Evolutionary conservation across 352 stramenopile species (phyloP).

Genomic region (Pythium guiyangense): DNA sequence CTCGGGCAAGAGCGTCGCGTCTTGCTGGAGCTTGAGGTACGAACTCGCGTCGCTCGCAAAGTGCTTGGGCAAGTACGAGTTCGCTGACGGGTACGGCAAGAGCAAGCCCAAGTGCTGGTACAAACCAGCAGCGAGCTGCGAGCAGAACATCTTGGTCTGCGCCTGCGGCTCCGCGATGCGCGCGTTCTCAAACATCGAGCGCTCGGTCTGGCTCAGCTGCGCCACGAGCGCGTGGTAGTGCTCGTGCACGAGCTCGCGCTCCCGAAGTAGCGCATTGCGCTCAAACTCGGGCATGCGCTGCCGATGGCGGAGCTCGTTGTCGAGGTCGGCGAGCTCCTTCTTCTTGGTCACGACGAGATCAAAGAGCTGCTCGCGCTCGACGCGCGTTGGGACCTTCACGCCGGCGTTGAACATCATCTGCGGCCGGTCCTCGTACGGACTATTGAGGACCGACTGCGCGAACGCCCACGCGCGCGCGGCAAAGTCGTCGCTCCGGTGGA

Average conservation of each 20-base stretch:
- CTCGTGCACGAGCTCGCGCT: conserved; percentile 38
- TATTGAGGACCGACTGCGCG: conserved; percentile 49
- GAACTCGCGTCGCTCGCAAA: conserved; percentile 52
- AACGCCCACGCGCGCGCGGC: conserved; percentile 54
- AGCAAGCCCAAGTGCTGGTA: conserved; percentile 80
- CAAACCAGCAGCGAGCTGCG: conserved; percentile 67
- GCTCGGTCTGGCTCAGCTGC: conserved; percentile 54
- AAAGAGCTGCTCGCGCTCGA: conserved; percentile 74
- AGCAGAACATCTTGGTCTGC: conserved; percentile 76
- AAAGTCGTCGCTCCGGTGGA: conserved; percentile 56
- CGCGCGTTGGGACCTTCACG: conserved; percentile 57
- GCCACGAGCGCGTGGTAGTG: conserved; percentile 55
- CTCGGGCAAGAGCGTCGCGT: conserved; percentile 62
- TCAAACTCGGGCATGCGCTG: conserved; percentile 75
- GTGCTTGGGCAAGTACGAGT: conserved; percentile 87
- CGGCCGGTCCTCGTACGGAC: conserved; percentile 75
- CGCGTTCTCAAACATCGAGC: conserved; percentile 83
- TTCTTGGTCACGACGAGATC: conserved; percentile 58
- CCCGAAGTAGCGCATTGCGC: conserved; percentile 54
- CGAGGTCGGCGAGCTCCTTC: conserved; percentile 53
- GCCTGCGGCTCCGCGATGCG: conserved; percentile 33
- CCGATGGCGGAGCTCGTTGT: conserved; percentile 60
- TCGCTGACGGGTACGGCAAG: conserved; percentile 76
- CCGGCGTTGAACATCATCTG: conserved; percentile 76
- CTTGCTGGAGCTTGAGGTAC: conserved; percentile 79